Evolutionary conservation across 169 alveolate genomes (phyloP).

Genomic region (Plasmodium knowlesi): DNA sequence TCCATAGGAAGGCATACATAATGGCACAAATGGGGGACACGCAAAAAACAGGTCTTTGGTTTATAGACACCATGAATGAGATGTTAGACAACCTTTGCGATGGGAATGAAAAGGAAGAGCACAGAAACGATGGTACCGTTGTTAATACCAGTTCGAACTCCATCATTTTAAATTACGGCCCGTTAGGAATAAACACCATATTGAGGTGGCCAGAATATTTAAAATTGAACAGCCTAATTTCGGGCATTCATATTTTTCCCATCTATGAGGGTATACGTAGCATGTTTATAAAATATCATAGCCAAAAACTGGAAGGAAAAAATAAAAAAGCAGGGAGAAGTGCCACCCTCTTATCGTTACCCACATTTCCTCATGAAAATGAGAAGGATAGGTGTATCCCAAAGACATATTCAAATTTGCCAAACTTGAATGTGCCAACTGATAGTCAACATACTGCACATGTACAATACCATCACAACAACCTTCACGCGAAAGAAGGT

Average conservation of each 20-base stretch:
- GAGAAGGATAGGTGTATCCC: conserved; percentile 31
- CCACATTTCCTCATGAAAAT: conserved; percentile 41
- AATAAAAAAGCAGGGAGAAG: background rate
- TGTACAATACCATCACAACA: background rate
- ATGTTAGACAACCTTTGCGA: conserved; percentile 36
- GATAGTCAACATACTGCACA: background rate
- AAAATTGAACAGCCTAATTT: conserved; percentile 18
- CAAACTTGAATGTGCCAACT: background rate
- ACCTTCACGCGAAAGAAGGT: background rate
- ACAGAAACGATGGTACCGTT: background rate
- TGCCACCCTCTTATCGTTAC: background rate
- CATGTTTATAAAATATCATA: conserved; percentile 21
- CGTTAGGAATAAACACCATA: conserved; percentile 5
- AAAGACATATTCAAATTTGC: conserved; percentile 22
- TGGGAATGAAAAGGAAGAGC: background rate
- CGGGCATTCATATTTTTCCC: conserved; percentile 31
- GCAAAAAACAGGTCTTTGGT: conserved; percentile 39
- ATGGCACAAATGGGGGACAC: background rate
- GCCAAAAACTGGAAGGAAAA: background rate
- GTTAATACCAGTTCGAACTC: background rate
- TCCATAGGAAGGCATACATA: background rate
- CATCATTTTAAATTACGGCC: background rate
- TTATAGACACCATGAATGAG: conserved; percentile 31
- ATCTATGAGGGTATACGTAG: conserved; percentile 41
- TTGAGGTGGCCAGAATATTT: conserved; percentile 33